Evolutionary conservation across 306 rosid genomes (phyloP).

Genomic region (Trifolium repens): DNA sequence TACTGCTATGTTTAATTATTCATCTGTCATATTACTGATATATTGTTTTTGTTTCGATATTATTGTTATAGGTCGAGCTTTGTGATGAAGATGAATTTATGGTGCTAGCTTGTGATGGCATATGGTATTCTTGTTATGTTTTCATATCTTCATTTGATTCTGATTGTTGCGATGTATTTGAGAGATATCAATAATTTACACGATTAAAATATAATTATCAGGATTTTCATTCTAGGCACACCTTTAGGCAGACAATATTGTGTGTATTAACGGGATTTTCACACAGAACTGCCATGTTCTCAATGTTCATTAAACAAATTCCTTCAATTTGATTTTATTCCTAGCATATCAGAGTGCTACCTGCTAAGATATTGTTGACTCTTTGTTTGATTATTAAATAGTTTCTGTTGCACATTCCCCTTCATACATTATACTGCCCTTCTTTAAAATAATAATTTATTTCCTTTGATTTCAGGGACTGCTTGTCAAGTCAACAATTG

Average conservation of each 20-base stretch:
- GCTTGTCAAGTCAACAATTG: constrained; percentile 95
- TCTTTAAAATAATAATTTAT: constrained; percentile 29
- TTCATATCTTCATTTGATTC: constrained; percentile 21
- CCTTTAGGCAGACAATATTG: constrained; percentile 4
- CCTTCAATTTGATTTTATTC: constrained; percentile 6
- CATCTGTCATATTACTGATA: constrained; percentile 25
- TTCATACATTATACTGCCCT: not conserved
- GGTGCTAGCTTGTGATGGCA: constrained; percentile 79
- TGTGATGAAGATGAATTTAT: constrained; percentile 87
- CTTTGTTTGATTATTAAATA: constrained; percentile 20
- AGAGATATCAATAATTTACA: constrained; percentile 7
- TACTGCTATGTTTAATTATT: constrained; percentile 13
- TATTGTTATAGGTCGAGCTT: constrained; percentile 71
- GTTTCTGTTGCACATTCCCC: constrained; percentile 20
- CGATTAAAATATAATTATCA: constrained; percentile 1
- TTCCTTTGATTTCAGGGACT: constrained; percentile 75
- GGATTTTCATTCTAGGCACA: constrained; percentile 4
- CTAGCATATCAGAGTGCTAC: constrained; percentile 12
- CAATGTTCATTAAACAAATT: constrained; percentile 16
- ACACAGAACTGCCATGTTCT: not conserved
- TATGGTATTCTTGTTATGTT: constrained; percentile 69
- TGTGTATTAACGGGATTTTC: not conserved
- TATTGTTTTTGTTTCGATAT: constrained; percentile 29
- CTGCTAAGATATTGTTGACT: constrained; percentile 1
- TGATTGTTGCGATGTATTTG: constrained; percentile 6